Evolutionary conservation across 805 yeast species (phyloP).

Genomic region (Ogataea ramenticola): DNA sequence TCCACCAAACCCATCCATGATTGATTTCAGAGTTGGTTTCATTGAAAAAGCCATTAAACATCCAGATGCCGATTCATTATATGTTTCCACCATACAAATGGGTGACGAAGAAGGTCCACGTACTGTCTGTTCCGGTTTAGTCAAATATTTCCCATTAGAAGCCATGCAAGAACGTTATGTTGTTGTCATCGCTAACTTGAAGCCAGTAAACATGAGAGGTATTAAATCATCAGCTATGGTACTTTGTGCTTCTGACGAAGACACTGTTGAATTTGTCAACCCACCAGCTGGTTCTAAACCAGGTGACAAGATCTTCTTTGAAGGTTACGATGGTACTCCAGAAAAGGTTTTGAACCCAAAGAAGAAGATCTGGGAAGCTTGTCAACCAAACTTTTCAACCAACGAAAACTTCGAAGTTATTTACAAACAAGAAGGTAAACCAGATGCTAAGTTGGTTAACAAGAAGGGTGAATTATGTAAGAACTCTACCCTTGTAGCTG

Average conservation of each 20-base stretch:
- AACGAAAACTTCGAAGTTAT: constrained; percentile 68
- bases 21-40: constrained; percentile 93
- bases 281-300: constrained; percentile 92
- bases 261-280: constrained; percentile 82
- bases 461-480: constrained; percentile 72
- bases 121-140: constrained; percentile 96
- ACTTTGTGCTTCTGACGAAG: constrained; percentile 71
- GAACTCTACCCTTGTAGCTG: constrained; percentile 64
- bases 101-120: constrained; percentile 98
- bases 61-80: constrained; percentile 95
- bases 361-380: constrained; percentile 95
- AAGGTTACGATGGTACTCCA: constrained; percentile 83
- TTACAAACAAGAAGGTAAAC: constrained; percentile 72
- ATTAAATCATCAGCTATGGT: constrained; percentile 96
- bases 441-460: constrained; percentile 67
- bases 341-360: constrained; percentile 92
- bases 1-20: constrained; percentile 73
- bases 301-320: constrained; percentile 95
- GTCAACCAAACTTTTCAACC: constrained; percentile 88
- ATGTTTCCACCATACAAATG: constrained; percentile 92
- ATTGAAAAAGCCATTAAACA: constrained; percentile 95
- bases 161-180: constrained; percentile 93
- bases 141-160: constrained; percentile 80
- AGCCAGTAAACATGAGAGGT: constrained; percentile 98
- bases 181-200: constrained; percentile 88